A percentile compares a stretch with the other conserved stretches of the same genome.
Conservation (phyloP, 805 yeast genomes). For the Yamadazyma akitaensis region DNA sequence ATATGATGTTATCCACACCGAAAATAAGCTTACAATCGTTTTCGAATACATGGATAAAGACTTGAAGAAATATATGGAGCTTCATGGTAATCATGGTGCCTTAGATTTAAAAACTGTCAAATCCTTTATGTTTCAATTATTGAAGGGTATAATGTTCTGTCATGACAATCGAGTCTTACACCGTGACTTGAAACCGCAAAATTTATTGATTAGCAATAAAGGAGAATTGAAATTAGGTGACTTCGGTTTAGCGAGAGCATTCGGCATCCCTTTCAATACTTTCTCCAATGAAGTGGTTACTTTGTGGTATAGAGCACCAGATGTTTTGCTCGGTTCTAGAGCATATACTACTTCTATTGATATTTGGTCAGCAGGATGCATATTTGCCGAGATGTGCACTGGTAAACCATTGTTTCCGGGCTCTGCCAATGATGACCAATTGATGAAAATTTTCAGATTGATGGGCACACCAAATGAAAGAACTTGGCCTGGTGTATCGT, state of each 20-base stretch:
- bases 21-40: conserved; percentile 89
- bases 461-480: conserved; percentile 97
- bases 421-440: conserved; percentile 91
- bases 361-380: conserved; percentile 98
- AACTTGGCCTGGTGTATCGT: conserved; percentile 96
- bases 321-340: conserved; percentile 89
- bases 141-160: conserved; percentile 85
- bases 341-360: conserved; percentile 96
- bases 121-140: conserved; percentile 90
- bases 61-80: conserved; percentile 91
- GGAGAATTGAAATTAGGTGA: conserved; percentile 95
- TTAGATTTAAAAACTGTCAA: conserved; percentile 71
- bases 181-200: conserved; percentile 92
- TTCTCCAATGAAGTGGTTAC: conserved; percentile 98
- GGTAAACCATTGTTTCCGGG: conserved; percentile 97
- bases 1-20: conserved; percentile 95
- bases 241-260: conserved; percentile 95
- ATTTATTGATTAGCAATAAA: conserved; percentile 78
- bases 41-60: conserved; percentile 94
- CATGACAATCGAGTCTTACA: conserved; percentile 83
- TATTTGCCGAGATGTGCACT: conserved; percentile 97
- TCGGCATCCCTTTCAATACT: conserved; percentile 96
- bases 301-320: conserved; percentile 97
- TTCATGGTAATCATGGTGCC: conserved; percentile 72
- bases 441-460: conserved; percentile 83